Conservation (phyloP, 169 alveolate species). For the Eimeria sp. region DNA sequence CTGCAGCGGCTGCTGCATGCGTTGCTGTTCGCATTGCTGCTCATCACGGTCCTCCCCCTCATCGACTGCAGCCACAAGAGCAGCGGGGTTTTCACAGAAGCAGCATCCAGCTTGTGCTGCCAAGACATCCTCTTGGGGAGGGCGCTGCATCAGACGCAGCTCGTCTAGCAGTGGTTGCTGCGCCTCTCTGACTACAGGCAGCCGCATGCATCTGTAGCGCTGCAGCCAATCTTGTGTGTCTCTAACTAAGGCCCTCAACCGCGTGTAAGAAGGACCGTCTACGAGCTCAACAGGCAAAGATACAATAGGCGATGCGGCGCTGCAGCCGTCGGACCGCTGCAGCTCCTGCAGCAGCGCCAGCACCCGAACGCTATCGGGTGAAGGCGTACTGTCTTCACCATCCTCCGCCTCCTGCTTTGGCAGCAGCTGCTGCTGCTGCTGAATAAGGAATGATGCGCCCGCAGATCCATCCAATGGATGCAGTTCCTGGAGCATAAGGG, state of each 20-base stretch:
- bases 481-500: slow-evolving; percentile 39
- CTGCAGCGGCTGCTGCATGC: slow-evolving; percentile 29
- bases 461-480: slow-evolving; percentile 60
- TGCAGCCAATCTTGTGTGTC: slow-evolving; percentile 53
- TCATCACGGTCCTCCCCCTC: slow-evolving; percentile 23
- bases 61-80: not conserved
- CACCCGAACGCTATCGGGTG: not conserved
- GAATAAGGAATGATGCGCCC: slow-evolving; percentile 56
- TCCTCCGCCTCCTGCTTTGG: slow-evolving; percentile 5
- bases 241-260: slow-evolving; percentile 2
- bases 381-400: not conserved
- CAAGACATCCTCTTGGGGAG: slow-evolving; percentile 2
- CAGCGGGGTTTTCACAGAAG: slow-evolving; percentile 13
- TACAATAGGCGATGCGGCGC: slow-evolving; percentile 39
- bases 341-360: slow-evolving; percentile 69
- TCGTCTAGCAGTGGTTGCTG: slow-evolving; percentile 65
- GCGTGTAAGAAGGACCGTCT: slow-evolving; percentile 14
- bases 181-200: slow-evolving; percentile 38
- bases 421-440: slow-evolving; percentile 60
- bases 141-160: slow-evolving; percentile 66
- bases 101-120: slow-evolving; percentile 40
- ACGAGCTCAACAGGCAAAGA: slow-evolving; percentile 39
- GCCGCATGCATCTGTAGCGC: slow-evolving; percentile 61
- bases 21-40: not conserved
- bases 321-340: slow-evolving; percentile 57